Base-by-base conservation (phyloP, 495 filamentous ascomycete genomes). In the Trichoderma gamsii region DNA sequence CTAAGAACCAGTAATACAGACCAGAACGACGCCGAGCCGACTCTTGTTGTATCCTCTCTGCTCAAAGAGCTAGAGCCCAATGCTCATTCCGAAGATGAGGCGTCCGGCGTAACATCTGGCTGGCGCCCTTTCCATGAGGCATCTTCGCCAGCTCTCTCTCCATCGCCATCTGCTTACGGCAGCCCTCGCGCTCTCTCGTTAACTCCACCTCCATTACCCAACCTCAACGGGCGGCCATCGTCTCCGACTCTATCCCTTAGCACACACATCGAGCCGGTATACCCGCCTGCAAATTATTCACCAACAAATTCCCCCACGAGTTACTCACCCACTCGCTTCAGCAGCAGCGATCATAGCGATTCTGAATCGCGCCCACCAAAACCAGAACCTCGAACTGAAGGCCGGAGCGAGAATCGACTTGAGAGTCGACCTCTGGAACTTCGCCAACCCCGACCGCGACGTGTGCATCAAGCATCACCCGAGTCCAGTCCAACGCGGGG, bases 41-140 rank as follows among this genome's bases (percentile, higher is more conserved):
- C 84, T 81, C 0, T 84, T 82, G 12, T 97, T 76, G 78, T 97
- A 4, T 88, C 90, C 49, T 92, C 92, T 0, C 81, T 97, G 16
- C 79, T 97, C 64, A 90, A 89, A 71, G 93, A 97, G 73, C 92
- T 97, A 0, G 92, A 96, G 76, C 87, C 86, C 71, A 87, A 89
- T 64, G 77, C 87, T 1, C 72, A 73, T 7, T 80, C 80, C 0
- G 82, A 86, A 61, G 85, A 85, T 41, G 85, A 86, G 64, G 80
- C 75, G 75, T 84, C 35, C 80, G 83, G 15, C 77, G 77, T 49
- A 67, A 38, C 80, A 78, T 71, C 75, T 79, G 69, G 73, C 81
- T 68, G 72, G 84, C 74, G 71, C 84, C 71, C 72, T 66, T 73
- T n/a, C 74, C 72, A 83, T 73, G 73, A 85, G 21, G 81, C 84